These are phyloP conservation scores for Monilinia polystroma DNA, from an alignment of 2,329 filamentous ascomycete genomes.

Conservation along the genomic window DNA sequence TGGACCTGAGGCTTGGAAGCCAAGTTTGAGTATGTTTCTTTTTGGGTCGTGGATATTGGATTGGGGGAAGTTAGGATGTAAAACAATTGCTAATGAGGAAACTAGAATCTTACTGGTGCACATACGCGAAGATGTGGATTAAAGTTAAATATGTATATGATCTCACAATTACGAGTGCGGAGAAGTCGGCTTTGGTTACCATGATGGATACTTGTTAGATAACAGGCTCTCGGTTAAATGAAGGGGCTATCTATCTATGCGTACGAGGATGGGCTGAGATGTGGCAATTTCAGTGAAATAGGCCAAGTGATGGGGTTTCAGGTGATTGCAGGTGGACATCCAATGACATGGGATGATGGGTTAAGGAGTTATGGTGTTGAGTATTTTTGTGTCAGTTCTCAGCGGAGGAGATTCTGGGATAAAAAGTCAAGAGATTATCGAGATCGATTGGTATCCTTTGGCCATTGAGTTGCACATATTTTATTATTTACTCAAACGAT, in stretches of 20 bases:
- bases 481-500: background rate
- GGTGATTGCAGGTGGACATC: background rate
- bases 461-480: background rate
- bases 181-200: constrained; percentile 65
- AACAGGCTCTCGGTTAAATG: background rate
- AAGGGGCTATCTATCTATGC: background rate
- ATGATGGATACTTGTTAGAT: constrained; percentile 65
- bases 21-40: constrained; percentile 39
- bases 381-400: background rate
- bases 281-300: background rate
- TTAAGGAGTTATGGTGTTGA: background rate
- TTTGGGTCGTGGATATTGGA: background rate
- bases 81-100: constrained; percentile 22
- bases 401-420: background rate
- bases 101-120: constrained; percentile 66
- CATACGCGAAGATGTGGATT: constrained; percentile 72
- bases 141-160: constrained; percentile 72
- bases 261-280: background rate
- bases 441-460: no score
- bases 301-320: background rate
- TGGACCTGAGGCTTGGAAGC: constrained; percentile 75
- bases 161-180: constrained; percentile 66
- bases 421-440: background rate
- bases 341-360: background rate
- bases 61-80: background rate